Evolutionary conservation across 495 filamentous ascomycete genomes (phyloP).

Genomic region (Talaromyces ruber): DNA sequence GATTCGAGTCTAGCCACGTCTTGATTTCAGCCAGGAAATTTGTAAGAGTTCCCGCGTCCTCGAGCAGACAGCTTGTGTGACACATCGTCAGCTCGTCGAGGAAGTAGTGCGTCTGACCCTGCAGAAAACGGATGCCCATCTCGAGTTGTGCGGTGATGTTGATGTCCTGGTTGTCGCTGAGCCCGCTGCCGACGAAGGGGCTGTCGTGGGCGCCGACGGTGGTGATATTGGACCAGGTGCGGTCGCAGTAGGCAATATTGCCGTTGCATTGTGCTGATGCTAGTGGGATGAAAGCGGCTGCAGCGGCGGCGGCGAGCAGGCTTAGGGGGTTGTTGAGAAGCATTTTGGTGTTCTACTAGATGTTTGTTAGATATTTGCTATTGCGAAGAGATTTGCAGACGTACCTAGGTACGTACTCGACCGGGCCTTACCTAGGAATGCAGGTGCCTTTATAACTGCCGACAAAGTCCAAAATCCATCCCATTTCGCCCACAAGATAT

Average conservation of each 20-base stretch:
- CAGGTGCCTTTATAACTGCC: not conserved
- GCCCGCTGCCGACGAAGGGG: conserved; percentile 52
- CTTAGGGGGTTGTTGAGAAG: not conserved
- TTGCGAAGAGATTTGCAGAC: no score
- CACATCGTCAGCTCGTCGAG: conserved; percentile 47
- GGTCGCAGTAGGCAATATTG: conserved; percentile 50
- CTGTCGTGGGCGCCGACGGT: conserved; percentile 64
- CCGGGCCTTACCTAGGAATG: not conserved
- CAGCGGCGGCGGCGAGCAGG: conserved; percentile 1
- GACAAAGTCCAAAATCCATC: not conserved
- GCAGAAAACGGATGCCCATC: conserved; percentile 59
- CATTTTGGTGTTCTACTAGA: not conserved
- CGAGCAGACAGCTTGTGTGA: conserved; percentile 54
- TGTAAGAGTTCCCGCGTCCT: conserved; percentile 54
- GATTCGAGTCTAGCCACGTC: conserved; percentile 55
- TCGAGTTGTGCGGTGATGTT: conserved; percentile 56
- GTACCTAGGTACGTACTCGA: no score
- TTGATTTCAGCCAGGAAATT: conserved; percentile 50
- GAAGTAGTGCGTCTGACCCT: conserved; percentile 56
- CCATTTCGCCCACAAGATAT: not conserved
- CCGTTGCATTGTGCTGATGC: conserved; percentile 50
- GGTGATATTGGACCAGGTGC: conserved; percentile 56
- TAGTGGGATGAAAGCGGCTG: not conserved
- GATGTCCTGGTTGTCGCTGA: conserved; percentile 59
- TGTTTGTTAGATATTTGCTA: not conserved